Evolutionary conservation across 2,329 filamentous ascomycete genomes (phyloP), one percentile per base, ranked within the genome.

Genomic region (Fusarium foetens): DNA sequence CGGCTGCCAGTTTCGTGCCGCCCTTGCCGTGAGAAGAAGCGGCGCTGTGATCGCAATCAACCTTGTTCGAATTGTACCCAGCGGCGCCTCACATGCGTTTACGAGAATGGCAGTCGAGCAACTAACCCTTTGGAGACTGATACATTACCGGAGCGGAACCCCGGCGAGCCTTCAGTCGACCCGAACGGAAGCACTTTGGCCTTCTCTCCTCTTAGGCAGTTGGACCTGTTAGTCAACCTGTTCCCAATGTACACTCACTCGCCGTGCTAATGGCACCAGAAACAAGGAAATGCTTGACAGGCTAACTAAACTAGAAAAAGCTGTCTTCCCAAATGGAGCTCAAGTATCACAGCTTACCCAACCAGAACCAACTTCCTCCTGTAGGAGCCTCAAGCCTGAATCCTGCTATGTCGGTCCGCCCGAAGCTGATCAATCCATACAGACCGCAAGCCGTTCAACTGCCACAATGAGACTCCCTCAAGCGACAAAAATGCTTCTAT

Each of bases 21-120:
- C 5, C 46, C 39, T 5, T 65, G 62, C 5, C 62, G 58, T 1
- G 48, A 54, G 16, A 54, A 35, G 10, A 65, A 64, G 33, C 57
- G 58, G 3, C 62, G 58, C 11, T 63, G 62, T 14, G 62, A 63
- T 25, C 62, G 62, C 6, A 65, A 46, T 2, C 41, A 53, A 23
- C 62, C 62, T 29, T 65, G 62, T n/a, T 65, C 62, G 6, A 63
- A 54, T 21, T 65, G 58, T 12, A 38, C 39, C 4, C 62, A 63
- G 7, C 39, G 62, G 16, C 6, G 17, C 8, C 38, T 63, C 9
- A 35, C 7, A 7, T 65, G 62, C 8, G 11, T 36, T 5, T 65
- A 65, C 17, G 38, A 51, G 10, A 46, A 35, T 33, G 29, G 36
- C 7, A 39, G 19, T 17, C 13, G 27, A 31, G 6, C 27, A 19